Base-by-base conservation (phyloP, 2,329 filamentous ascomycete genomes). In the Diplodia scrobiculata region DNA sequence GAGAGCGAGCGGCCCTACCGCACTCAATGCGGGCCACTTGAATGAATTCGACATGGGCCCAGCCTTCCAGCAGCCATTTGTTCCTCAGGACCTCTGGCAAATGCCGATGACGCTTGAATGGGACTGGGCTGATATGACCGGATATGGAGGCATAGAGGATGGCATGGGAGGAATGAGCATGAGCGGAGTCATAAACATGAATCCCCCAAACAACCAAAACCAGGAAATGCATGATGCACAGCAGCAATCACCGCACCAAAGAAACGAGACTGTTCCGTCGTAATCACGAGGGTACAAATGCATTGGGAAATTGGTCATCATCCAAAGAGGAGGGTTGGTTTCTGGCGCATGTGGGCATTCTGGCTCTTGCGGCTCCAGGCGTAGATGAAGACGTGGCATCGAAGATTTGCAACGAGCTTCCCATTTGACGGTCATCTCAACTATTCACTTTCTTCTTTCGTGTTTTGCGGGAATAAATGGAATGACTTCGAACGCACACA, bases 41-140 rank as follows among this genome's bases (percentile, higher is more conserved):
- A n/a, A n/a, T 5, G 58, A n/a, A 1, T 62, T 65, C 27, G 63
- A 65, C 10, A 58, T 65, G 63, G 47, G 64, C 11, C 2, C 32
- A 25, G 75, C 82, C 19, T 92, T 93, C 73, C 89, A 93, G 72
- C 91, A 96, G 70, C 93, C 93, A 0, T 89, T 97, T 72, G 87
- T 98, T 25, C 94, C 95, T 4, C 92, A 94, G 72, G 95, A 98
- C 78, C 79, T 98, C 29, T 99, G 95, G 87, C 90, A 94, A 76
- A 89, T 98, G 86, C 93, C 94, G 1, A 96, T 97, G 89, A 96
- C 91, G 2, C 84, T 98, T 25, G 94, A 98, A 75, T 97, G 93
- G 92, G 92, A 90, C 70, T 91, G 88, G 88, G 86, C 80, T 2
- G 82, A 84, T 60, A 79, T 81, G 77, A 77, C 76, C 5, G 72